phyloP scores from a whole-genome alignment of 2,329 filamentous ascomycete species.

The Botrytis fabae region DNA sequence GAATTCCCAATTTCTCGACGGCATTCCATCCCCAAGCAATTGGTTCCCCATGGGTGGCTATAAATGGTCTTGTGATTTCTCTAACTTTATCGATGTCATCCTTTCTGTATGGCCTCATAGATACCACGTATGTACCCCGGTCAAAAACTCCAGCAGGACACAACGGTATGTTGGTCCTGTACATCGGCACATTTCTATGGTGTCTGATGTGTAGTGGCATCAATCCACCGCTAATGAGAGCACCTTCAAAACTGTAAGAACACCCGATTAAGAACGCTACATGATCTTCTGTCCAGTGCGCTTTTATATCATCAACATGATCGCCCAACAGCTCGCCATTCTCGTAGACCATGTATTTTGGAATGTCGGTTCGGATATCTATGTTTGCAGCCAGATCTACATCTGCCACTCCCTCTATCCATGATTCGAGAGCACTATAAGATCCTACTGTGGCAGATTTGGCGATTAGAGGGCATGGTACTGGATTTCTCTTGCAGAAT shows the following conservation, averaged over 20 bases:
- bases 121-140: conserved; percentile 57
- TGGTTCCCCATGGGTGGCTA: conserved; percentile 62
- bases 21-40: conserved; percentile 66
- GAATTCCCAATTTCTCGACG: conserved; percentile 52
- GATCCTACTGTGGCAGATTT: conserved; percentile 27
- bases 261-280: conserved; percentile 65
- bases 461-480: conserved; percentile 21
- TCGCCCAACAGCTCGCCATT: conserved; percentile 46
- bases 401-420: conserved; percentile 37
- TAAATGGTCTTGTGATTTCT: conserved; percentile 55
- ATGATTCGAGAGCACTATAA: conserved; percentile 3
- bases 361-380: conserved; percentile 59
- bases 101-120: conserved; percentile 59
- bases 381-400: conserved; percentile 45
- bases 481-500: conserved; percentile 19
- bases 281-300: conserved; percentile 58
- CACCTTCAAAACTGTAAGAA: conserved; percentile 62
- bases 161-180: conserved; percentile 56
- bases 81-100: conserved; percentile 54
- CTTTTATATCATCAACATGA: conserved; percentile 47
- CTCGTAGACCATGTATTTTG: conserved; percentile 59
- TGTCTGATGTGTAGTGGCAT: conserved; percentile 50
- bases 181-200: conserved; percentile 60
- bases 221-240: conserved; percentile 52
- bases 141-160: conserved; percentile 60